Conservation (phyloP, 306 rosid species). For the Sphenostylis stenocarpa region DNA sequence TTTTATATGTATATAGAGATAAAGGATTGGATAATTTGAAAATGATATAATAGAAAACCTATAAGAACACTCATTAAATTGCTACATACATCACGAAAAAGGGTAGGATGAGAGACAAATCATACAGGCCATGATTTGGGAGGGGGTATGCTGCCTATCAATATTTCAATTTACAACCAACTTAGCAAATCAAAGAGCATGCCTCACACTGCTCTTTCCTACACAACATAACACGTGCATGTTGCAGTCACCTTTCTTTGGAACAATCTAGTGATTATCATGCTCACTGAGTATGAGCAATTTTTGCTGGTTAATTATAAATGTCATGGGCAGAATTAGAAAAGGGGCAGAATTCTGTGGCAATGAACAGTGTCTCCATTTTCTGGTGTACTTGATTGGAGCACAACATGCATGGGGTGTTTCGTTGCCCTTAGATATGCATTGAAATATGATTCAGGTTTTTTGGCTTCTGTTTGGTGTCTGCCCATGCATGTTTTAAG, state of each 20-base stretch:
- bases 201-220: conserved; percentile 2
- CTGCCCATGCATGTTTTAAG: not conserved
- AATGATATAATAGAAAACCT: conserved; percentile 25
- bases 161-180: conserved; percentile 20
- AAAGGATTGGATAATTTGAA: conserved; percentile 11
- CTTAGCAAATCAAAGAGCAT: not conserved
- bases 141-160: too few relatives aligned
- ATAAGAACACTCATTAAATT: not conserved
- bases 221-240: not conserved
- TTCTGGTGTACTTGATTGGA: not conserved
- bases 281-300: not conserved
- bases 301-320: not conserved
- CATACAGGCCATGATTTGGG: not conserved
- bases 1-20: conserved; percentile 31
- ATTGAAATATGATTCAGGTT: not conserved
- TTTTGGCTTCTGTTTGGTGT: not conserved
- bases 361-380: not conserved
- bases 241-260: not conserved
- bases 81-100: not conserved
- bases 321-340: not conserved
- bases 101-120: not conserved
- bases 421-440: not conserved
- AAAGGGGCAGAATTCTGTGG: not conserved
- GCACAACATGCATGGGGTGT: not conserved
- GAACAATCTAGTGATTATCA: conserved; percentile 1